These are phyloP conservation scores for Aethionema arabicum DNA, from an alignment of 345 rosid species.

Conservation along the genomic window DNA sequence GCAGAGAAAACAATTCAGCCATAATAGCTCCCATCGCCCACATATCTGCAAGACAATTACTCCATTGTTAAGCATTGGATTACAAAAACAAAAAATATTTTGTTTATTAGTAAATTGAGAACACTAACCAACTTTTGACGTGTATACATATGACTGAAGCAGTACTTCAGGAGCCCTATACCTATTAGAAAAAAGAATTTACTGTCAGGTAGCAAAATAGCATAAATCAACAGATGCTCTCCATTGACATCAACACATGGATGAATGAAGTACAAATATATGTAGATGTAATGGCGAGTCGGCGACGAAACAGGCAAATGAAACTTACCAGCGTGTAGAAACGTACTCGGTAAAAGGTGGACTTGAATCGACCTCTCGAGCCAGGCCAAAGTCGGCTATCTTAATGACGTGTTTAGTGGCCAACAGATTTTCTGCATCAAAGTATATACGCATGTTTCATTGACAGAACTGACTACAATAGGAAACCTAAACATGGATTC, in stretches of 20 bases:
- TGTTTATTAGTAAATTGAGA: not conserved
- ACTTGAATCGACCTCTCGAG: slow-evolving; percentile 74
- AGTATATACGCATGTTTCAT: slow-evolving; percentile 7
- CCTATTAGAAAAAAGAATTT: slow-evolving; percentile 45
- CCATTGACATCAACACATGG: not conserved
- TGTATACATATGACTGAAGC: slow-evolving; percentile 73
- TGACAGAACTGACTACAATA: slow-evolving; percentile 2
- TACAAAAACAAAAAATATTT: not conserved
- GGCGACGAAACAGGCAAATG: slow-evolving; percentile 10
- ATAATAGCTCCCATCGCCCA: slow-evolving; percentile 99
- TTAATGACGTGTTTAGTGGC: slow-evolving; percentile 72
- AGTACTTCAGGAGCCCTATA: slow-evolving; percentile 98
- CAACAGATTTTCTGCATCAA: slow-evolving; percentile 69
- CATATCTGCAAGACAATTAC: slow-evolving; percentile 58
- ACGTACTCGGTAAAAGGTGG: slow-evolving; percentile 95
- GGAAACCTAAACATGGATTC: not conserved
- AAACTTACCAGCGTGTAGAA: slow-evolving; percentile 87
- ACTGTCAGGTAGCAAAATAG: not conserved
- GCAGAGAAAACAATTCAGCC: slow-evolving; percentile 78
- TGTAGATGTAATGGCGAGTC: not conserved
- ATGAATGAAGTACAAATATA: not conserved
- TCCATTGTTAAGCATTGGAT: not conserved
- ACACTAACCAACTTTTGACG: slow-evolving; percentile 87
- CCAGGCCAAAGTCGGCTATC: slow-evolving; percentile 98
- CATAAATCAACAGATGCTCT: slow-evolving; percentile 10